Conservation (phyloP, 805 yeast genomes). For the Saccharomycopsis schoenii region DNA sequence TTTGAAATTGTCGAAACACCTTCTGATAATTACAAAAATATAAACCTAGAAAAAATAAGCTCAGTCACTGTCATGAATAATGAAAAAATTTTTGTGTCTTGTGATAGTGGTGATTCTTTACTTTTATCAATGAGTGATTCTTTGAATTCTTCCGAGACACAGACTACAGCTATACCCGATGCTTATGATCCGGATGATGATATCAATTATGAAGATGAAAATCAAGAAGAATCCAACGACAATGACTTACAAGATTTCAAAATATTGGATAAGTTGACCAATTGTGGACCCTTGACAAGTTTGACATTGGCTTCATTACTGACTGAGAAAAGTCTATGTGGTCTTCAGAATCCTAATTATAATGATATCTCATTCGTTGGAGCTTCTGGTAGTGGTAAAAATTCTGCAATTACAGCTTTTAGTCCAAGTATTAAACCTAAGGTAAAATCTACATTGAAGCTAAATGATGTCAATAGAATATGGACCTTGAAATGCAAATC, state of each 20-base stretch:
- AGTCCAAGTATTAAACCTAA: constrained; percentile 61
- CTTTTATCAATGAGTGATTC: constrained; percentile 7
- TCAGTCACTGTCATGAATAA: constrained; percentile 1
- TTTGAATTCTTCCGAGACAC: constrained; percentile 5
- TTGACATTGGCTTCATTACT: constrained; percentile 56
- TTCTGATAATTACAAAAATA: background rate
- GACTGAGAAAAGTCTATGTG: constrained; percentile 43
- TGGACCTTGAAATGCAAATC: constrained; percentile 48
- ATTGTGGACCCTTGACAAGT: constrained; percentile 65
- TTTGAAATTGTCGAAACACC: constrained; percentile 9
- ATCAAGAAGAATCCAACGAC: constrained; percentile 7
- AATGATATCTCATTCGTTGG: constrained; percentile 60
- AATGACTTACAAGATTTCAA: constrained; percentile 21
- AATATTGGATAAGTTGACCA: constrained; percentile 44
- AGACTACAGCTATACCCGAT: constrained; percentile 6
- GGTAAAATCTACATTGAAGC: constrained; percentile 57
- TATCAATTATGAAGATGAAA: constrained; percentile 16
- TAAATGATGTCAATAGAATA: constrained; percentile 60
- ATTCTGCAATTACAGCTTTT: constrained; percentile 50
- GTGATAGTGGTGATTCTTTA: constrained; percentile 12
- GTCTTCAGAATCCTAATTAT: constrained; percentile 58
- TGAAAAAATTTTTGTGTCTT: constrained; percentile 11
- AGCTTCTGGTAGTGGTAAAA: constrained; percentile 52
- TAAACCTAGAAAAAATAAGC: constrained; percentile 3
- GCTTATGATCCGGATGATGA: constrained; percentile 19